These are phyloP conservation scores for Entomortierella parvispora DNA, from an alignment of 192 early-diverging fungal genomes.

Conservation along the genomic window DNA sequence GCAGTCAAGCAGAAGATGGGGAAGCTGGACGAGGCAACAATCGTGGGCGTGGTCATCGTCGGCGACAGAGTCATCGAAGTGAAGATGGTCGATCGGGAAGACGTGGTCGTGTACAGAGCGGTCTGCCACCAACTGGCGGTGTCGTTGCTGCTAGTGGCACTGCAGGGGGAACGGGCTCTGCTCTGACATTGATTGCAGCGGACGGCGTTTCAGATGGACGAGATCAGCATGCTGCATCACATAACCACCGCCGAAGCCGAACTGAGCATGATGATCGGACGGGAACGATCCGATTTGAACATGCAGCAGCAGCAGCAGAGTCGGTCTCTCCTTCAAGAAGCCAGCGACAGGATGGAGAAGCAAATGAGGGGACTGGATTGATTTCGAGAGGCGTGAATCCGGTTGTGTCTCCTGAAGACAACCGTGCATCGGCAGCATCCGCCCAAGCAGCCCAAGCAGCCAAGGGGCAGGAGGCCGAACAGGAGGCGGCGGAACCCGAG, in stretches of 20 bases:
- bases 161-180: neutral
- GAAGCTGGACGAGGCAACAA: too few species aligned
- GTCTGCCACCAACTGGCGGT: too few species aligned
- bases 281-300: slow-evolving; percentile 34
- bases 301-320: too few species aligned
- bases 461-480: neutral
- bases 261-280: slow-evolving; percentile 36
- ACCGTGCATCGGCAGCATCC: neutral
- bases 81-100: slow-evolving; percentile 17
- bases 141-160: neutral
- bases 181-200: neutral
- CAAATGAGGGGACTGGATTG: neutral
- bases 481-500: slow-evolving; percentile 1
- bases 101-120: neutral
- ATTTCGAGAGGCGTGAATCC: slow-evolving; percentile 3
- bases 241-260: slow-evolving; percentile 37
- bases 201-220: too few species aligned
- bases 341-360: too few species aligned
- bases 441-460: neutral
- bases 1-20: too few species aligned
- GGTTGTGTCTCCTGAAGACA: slow-evolving; percentile 9
- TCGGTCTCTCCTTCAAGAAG: too few species aligned
- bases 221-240: too few species aligned
- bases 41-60: slow-evolving; percentile 8
- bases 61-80: slow-evolving; percentile 42